These are phyloP conservation scores for Oemleria cerasiformis DNA, from an alignment of 306 rosid genomes.

Conservation along the genomic window DNA sequence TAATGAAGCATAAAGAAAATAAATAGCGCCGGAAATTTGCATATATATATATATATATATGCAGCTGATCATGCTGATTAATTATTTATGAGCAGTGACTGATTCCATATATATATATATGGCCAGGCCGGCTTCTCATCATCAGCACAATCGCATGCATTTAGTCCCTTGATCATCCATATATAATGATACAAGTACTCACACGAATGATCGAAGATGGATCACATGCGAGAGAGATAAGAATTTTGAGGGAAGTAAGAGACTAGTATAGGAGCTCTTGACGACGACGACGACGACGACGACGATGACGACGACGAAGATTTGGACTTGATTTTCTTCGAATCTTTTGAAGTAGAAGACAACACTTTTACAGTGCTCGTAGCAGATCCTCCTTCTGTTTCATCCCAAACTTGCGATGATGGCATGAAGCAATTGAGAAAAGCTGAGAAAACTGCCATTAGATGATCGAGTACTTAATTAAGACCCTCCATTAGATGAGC, in stretches of 20 bases:
- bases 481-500: not conserved
- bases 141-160: too few species aligned
- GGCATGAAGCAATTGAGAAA: not conserved
- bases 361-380: not conserved
- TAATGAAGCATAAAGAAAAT: too few species aligned
- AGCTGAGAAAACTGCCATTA: not conserved
- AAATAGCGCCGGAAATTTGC: too few species aligned
- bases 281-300: not conserved
- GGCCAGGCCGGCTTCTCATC: too few species aligned
- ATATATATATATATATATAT: too few species aligned
- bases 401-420: constrained; percentile 11
- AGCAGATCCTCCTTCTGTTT: not conserved
- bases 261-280: constrained; percentile 19
- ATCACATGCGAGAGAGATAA: constrained; percentile 2
- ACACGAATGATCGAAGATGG: not conserved
- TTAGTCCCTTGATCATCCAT: too few species aligned
- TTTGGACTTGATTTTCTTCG: not conserved
- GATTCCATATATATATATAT: too few species aligned
- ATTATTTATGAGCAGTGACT: too few species aligned
- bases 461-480: not conserved
- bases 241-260: constrained; percentile 2
- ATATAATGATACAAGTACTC: too few species aligned
- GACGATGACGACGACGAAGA: not conserved
- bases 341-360: not conserved
- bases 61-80: too few species aligned